Percentiles rank a stretch among this genome's conserved stretches.
These are phyloP conservation scores for Torulaspora quercuum DNA, from an alignment of 805 yeast genomes.

Conservation along the genomic window DNA sequence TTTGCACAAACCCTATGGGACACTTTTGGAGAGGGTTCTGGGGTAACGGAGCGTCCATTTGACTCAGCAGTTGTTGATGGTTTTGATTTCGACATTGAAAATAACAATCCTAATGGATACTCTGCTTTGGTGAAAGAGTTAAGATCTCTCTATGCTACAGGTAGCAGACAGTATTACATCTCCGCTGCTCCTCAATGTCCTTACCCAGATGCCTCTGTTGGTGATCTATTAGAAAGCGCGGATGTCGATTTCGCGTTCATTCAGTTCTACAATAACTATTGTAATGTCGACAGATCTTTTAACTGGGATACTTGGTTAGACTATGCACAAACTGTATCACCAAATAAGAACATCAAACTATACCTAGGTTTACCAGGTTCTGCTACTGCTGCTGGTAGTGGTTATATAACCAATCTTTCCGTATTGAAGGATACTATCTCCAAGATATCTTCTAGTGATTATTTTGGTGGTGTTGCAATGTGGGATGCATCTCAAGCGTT, in stretches of 20 bases:
- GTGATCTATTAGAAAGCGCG: conserved; percentile 55
- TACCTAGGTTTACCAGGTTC: conserved; percentile 76
- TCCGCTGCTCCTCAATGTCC: conserved; percentile 94
- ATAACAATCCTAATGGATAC: conserved; percentile 60
- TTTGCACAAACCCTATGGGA: conserved; percentile 62
- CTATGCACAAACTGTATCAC: conserved; percentile 55
- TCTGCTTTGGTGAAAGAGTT: conserved; percentile 52
- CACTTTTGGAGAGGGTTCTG: conserved; percentile 58
- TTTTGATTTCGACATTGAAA: conserved; percentile 88
- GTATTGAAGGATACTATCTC: conserved; percentile 49
- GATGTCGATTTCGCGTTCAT: conserved; percentile 76
- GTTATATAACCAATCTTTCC: conserved; percentile 52
- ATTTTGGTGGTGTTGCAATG: conserved; percentile 82
- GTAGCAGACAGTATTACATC: conserved; percentile 62
- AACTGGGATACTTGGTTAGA: conserved; percentile 71
- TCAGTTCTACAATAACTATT: conserved; percentile 87
- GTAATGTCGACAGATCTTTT: conserved; percentile 54
- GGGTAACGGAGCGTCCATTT: conserved; percentile 59
- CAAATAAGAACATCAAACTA: conserved; percentile 65
- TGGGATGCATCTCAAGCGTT: conserved; percentile 88
- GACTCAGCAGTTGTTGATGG: conserved; percentile 81
- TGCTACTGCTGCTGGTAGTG: conserved; percentile 53
- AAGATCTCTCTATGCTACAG: conserved; percentile 50
- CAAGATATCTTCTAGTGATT: conserved; percentile 64
- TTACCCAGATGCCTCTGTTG: conserved; percentile 72